Conservation (phyloP, 1,284 basidiomycete species). For the Caloboletus inedulis region DNA sequence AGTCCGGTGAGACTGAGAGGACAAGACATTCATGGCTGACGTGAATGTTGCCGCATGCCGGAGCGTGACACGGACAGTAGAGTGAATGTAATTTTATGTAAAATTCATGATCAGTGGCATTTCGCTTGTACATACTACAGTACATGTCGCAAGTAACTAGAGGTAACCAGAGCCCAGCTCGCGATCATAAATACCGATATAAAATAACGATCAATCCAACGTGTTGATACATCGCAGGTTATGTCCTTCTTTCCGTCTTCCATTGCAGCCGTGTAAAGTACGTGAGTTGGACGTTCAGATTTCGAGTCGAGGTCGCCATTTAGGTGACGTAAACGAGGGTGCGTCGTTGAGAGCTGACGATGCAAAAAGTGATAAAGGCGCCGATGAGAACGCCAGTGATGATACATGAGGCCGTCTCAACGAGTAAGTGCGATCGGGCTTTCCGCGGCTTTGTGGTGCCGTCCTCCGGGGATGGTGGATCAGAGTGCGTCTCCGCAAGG, state of each 20-base stretch:
- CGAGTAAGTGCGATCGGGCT: constrained; percentile 30
- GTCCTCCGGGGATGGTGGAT: constrained; percentile 9
- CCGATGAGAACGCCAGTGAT: constrained; percentile 55
- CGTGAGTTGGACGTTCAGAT: not conserved
- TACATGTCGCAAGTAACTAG: constrained; percentile 4
- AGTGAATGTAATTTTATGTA: too few species aligned
- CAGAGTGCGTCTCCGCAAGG: constrained; percentile 6
- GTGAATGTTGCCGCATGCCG: not conserved
- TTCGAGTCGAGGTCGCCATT: not conserved
- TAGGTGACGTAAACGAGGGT: constrained; percentile 42
- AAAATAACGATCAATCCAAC: constrained; percentile 19
- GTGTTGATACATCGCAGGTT: constrained; percentile 19
- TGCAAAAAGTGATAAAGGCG: constrained; percentile 49
- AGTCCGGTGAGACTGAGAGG: constrained; percentile 41
- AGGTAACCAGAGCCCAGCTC: constrained; percentile 12
- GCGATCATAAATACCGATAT: constrained; percentile 29
- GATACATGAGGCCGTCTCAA: constrained; percentile 48
- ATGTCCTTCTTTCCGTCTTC: constrained; percentile 3
- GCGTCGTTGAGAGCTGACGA: constrained; percentile 49
- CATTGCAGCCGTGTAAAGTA: not conserved
- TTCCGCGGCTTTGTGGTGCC: constrained; percentile 15
- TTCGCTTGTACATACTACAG: not conserved
- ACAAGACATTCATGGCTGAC: constrained; percentile 22
- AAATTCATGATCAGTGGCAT: not conserved
- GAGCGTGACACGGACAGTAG: too few species aligned